Evolutionary conservation across 495 filamentous ascomycete species (phyloP), one percentile per base, ranked within the genome.

Genomic region (Hypoxylon cercidicola): DNA sequence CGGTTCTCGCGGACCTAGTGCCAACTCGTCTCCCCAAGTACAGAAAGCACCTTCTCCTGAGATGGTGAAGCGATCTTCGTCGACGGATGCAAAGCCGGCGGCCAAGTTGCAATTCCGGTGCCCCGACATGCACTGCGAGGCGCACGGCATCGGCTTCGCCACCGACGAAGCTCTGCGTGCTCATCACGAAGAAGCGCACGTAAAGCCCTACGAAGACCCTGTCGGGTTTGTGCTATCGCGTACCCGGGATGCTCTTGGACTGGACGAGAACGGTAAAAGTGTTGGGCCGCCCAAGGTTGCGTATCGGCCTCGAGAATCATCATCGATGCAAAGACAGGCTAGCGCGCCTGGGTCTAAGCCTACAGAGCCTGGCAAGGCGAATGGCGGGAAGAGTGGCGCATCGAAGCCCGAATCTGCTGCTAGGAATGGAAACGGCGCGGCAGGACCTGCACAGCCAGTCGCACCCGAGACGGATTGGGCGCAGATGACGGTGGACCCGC

Each of bases 181-280:
- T 10, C 87, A 89, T 64, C 71, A 70, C 15, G 75, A 81, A 23
- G 80, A 85, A 28, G 84, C 84, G 68, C 87, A 89, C 50, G 64
- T 79, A 35, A 81, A 78, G 53, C 83, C 83, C 16, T 72, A 79
- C 1, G 77, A 81, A 40, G 75, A 89, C 55, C 83, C 87, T 0
- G n/a, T 79, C 4, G 76, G 77, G 28, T 89, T 78, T 59, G 70
- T 76, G 11, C 37, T 78, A 9, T 84, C 86, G 15, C 77, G 15
- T 77, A 72, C 23, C 65, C 84, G 11, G 79, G 39, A 64, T 25
- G 68, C 72, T 3, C 65, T 85, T 2, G 79, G 76, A 18, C 61
- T 86, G 37, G 82, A 86, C 60, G 18, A 71, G 37, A 77, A 85
- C 34, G 82, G 81, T n/a, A 75, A 75, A 16, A 15, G 3, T 12